These are phyloP conservation scores for Akanthomyces dipterigenus DNA, from an alignment of 2,329 filamentous ascomycete species.

Conservation along the genomic window DNA sequence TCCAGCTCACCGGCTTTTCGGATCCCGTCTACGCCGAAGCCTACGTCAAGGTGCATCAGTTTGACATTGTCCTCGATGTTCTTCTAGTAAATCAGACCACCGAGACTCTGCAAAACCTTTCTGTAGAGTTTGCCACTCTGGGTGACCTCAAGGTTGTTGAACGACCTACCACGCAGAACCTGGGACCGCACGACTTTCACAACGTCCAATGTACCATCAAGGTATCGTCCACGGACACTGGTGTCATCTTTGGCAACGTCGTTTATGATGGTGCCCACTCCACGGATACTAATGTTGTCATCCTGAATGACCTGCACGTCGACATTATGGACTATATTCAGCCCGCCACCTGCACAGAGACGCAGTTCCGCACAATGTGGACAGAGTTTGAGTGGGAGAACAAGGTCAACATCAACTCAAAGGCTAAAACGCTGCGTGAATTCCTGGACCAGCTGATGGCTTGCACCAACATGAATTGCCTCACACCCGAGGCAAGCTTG, in stretches of 20 bases:
- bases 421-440: slow-evolving; percentile 82
- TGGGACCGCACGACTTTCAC: slow-evolving; percentile 92
- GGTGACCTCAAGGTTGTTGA: slow-evolving; percentile 98
- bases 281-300: slow-evolving; percentile 92
- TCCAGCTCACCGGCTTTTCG: slow-evolving; percentile 96
- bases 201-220: slow-evolving; percentile 99
- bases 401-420: slow-evolving; percentile 99
- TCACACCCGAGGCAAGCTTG: slow-evolving; percentile 92
- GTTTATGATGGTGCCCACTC: slow-evolving; percentile 92
- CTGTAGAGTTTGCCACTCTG: slow-evolving; percentile 96
- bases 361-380: slow-evolving; percentile 99
- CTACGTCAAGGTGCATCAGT: slow-evolving; percentile 97
- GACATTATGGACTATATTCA: slow-evolving; percentile 99
- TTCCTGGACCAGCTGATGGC: slow-evolving; percentile 95
- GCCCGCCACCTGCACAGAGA: slow-evolving; percentile 91
- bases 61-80: slow-evolving; percentile 95
- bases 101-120: slow-evolving; percentile 93
- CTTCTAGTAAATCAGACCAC: slow-evolving; percentile 95
- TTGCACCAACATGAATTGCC: slow-evolving; percentile 96
- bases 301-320: slow-evolving; percentile 94
- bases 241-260: slow-evolving; percentile 97
- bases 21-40: slow-evolving; percentile 98
- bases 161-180: slow-evolving; percentile 89
- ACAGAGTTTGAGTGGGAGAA: slow-evolving; percentile 99
- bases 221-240: slow-evolving; percentile 94